phyloP scores from a whole-genome alignment of 257 asterid species.

The Nicotiana attenuata region DNA sequence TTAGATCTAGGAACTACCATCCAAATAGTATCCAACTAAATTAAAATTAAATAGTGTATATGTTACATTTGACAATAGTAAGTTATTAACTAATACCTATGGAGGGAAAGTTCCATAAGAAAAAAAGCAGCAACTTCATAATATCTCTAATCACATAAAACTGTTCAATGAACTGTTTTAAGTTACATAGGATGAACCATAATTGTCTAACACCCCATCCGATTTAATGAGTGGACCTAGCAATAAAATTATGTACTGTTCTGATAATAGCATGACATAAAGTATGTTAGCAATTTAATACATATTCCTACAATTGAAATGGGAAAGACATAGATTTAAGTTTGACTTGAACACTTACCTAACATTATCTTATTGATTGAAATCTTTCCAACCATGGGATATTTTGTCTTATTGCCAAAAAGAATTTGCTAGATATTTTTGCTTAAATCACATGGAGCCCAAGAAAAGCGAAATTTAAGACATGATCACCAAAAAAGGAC shows the following conservation, averaged over 20 bases:
- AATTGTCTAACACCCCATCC: background rate
- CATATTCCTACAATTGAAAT: background rate
- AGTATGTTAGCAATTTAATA: background rate
- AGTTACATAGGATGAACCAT: background rate
- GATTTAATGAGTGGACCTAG: background rate
- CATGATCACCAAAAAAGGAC: constrained; percentile 21
- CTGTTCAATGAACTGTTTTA: background rate
- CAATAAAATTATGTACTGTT: background rate
- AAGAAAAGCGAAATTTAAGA: constrained; percentile 25
- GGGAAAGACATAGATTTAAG: background rate
- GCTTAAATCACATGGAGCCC: constrained; percentile 32
- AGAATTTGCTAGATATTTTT: background rate
- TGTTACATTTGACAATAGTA: no score
- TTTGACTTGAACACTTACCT: background rate
- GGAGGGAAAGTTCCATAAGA: background rate
- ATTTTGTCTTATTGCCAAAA: constrained; percentile 17
- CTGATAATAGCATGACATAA: background rate
- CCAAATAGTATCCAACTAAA: no score
- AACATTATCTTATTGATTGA: constrained; percentile 8
- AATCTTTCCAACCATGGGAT: constrained; percentile 20
- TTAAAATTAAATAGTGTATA: no score
- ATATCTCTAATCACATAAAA: background rate
- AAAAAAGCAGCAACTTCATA: no score
- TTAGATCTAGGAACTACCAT: background rate
- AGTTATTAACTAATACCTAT: background rate